phyloP scores from a whole-genome alignment of 352 stramenopile species.

The Globisporangium canariense region DNA sequence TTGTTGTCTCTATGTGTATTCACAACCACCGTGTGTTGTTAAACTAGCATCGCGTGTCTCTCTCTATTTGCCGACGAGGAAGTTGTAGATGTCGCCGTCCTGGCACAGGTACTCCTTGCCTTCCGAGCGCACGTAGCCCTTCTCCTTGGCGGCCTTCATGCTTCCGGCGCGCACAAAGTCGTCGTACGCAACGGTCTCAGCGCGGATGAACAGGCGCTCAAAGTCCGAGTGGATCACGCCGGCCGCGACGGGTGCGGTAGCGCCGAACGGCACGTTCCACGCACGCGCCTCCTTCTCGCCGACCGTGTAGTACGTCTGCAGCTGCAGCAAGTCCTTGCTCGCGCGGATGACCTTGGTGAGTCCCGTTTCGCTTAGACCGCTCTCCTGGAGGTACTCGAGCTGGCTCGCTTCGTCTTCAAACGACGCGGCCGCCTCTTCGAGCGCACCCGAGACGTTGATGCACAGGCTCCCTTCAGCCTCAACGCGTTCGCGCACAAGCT shows the following conservation, averaged over 20 bases:
- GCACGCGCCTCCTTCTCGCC: constrained; percentile 80
- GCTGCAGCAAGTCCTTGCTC: constrained; percentile 92
- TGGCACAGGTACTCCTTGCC: constrained; percentile 98
- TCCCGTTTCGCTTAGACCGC: constrained; percentile 67
- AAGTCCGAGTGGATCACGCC: constrained; percentile 89
- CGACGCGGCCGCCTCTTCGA: constrained; percentile 76
- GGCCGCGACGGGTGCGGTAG: constrained; percentile 65
- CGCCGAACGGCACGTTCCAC: constrained; percentile 79
- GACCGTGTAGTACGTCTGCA: constrained; percentile 97
- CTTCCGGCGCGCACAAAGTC: constrained; percentile 92
- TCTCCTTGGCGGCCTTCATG: constrained; percentile 94
- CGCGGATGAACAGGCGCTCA: constrained; percentile 82
- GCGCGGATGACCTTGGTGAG: constrained; percentile 84
- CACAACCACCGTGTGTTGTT: neutral
- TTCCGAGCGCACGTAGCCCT: constrained; percentile 92
- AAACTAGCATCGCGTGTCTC: neutral
- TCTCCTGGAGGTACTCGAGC: constrained; percentile 92
- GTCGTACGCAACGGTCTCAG: constrained; percentile 95
- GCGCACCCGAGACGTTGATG: constrained; percentile 65
- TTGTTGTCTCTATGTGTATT: too few species aligned
- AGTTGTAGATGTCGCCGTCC: constrained; percentile 98
- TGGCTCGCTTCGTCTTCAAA: constrained; percentile 90
- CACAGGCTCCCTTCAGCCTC: constrained; percentile 69
- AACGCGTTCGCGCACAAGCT: constrained; percentile 62
- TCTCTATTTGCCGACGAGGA: constrained; percentile 83